These are phyloP conservation scores for button mushroom (Agaricus bisporus) DNA, from an alignment of 768 basidiomycete species.

Conservation along the genomic window DNA sequence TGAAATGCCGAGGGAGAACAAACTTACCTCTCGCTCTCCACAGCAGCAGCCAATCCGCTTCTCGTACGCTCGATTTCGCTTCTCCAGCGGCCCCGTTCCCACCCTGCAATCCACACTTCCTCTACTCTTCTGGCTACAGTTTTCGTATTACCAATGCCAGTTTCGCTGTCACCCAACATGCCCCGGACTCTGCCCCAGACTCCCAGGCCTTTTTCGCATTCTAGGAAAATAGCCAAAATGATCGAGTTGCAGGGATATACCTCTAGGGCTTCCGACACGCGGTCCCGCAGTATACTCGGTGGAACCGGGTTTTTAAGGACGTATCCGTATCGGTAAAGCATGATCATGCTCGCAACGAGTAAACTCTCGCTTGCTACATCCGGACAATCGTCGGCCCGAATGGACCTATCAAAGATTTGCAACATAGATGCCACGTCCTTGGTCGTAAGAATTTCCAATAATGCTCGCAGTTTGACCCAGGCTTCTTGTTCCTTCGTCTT, in stretches of 20 bases:
- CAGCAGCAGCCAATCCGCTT: constrained; percentile 52
- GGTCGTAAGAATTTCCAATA: constrained; percentile 57
- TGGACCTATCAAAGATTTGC: constrained; percentile 33
- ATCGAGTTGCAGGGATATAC: constrained; percentile 66
- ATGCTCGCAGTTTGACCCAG: constrained; percentile 60
- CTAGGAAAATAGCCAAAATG: constrained; percentile 67
- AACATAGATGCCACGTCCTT: constrained; percentile 33
- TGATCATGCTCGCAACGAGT: constrained; percentile 44
- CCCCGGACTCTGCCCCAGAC: constrained; percentile 69
- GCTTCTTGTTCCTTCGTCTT: constrained; percentile 54
- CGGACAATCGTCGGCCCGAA: constrained; percentile 18
- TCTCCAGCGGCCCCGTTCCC: constrained; percentile 70
- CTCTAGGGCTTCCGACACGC: constrained; percentile 47
- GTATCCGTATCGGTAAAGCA: constrained; percentile 56
- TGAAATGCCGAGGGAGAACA: neutral
- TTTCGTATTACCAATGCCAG: constrained; percentile 34
- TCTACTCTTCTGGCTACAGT: constrained; percentile 50
- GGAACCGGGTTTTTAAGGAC: constrained; percentile 52
- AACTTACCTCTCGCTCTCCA: constrained; percentile 63
- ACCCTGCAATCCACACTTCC: constrained; percentile 77
- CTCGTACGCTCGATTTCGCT: constrained; percentile 67
- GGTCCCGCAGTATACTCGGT: constrained; percentile 51
- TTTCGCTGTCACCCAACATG: constrained; percentile 43
- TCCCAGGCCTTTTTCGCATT: constrained; percentile 70
- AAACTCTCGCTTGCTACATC: constrained; percentile 44